A percentile compares a stretch with the other conserved stretches of the same genome.
Evolutionary conservation across 2,329 filamentous ascomycete species (phyloP).

Genomic region (Parasarocladium wereldwijsianum): DNA sequence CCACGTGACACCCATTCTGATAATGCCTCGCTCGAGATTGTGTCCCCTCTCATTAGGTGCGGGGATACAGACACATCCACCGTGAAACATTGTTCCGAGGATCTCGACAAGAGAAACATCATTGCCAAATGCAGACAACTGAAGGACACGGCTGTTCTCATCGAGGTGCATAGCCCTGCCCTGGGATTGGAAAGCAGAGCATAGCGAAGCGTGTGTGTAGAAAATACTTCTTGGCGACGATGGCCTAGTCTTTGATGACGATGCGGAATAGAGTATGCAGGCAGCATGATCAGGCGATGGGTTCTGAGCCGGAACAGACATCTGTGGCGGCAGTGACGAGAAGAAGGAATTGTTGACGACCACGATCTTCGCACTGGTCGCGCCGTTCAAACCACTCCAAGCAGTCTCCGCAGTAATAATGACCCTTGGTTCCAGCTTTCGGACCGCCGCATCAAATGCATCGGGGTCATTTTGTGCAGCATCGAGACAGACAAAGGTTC

Average conservation of each 20-base stretch:
- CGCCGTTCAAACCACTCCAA: conserved; percentile 21
- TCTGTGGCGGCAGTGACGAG: conserved; percentile 16
- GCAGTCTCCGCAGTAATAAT: conserved; percentile 28
- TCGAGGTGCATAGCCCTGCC: conserved; percentile 33
- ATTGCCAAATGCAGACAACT: conserved; percentile 38
- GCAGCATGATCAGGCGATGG: conserved; percentile 32
- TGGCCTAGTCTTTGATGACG: conserved; percentile 26
- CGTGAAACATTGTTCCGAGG: conserved; percentile 35
- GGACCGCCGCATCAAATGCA: conserved; percentile 26
- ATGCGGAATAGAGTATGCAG: conserved; percentile 45
- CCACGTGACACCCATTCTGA: conserved; percentile 33
- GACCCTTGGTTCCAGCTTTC: conserved; percentile 26
- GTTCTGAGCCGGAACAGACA: conserved; percentile 14
- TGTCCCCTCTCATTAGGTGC: conserved; percentile 31
- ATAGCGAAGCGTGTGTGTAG: conserved; percentile 44
- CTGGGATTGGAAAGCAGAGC: conserved; percentile 37
- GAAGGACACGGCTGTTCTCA: conserved; percentile 36
- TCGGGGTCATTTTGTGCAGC: conserved; percentile 20
- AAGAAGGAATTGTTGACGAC: conserved; percentile 27
- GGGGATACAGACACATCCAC: conserved; percentile 46
- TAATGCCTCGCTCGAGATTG: conserved; percentile 34
- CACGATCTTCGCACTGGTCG: conserved; percentile 24
- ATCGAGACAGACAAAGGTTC: conserved; percentile 35
- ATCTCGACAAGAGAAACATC: conserved; percentile 37
- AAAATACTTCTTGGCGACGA: conserved; percentile 40